Conservation (phyloP, 805 yeast species). For the Gaillardinia entomophila region DNA sequence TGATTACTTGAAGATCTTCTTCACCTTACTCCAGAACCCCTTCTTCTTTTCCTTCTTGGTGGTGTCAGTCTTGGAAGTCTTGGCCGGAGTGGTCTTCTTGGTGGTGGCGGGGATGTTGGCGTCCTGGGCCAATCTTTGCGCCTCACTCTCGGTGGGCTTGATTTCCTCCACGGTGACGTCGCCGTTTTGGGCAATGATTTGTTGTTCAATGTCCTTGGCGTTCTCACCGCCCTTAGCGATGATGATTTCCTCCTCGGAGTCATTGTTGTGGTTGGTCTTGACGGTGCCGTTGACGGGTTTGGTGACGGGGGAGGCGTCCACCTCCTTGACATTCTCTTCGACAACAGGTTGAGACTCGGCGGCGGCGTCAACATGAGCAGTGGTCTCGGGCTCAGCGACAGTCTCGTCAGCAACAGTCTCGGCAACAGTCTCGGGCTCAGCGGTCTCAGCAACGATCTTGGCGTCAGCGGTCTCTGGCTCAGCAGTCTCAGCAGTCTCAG, state of each 20-base stretch:
- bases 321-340: slow-evolving; percentile 8
- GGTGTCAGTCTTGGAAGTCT: slow-evolving; percentile 7
- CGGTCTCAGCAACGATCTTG: slow-evolving; percentile 1
- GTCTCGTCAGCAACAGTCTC: slow-evolving; percentile 4
- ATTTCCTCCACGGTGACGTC: slow-evolving; percentile 37
- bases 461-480: slow-evolving; percentile 4
- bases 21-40: slow-evolving; percentile 37
- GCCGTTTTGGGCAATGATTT: slow-evolving; percentile 27
- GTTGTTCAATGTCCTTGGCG: slow-evolving; percentile 24
- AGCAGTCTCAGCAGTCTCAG: neutral
- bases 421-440: slow-evolving; percentile 1
- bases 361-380: slow-evolving; percentile 4
- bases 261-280: slow-evolving; percentile 8
- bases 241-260: slow-evolving; percentile 30
- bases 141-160: slow-evolving; percentile 36
- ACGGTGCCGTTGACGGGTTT: slow-evolving; percentile 12
- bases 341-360: no score
- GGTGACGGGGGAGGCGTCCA: slow-evolving; percentile 16
- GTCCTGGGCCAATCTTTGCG: slow-evolving; percentile 28
- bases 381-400: slow-evolving; percentile 6
- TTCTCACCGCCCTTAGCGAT: slow-evolving; percentile 31
- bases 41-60: slow-evolving; percentile 29
- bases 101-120: slow-evolving; percentile 16
- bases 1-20: slow-evolving; percentile 29
- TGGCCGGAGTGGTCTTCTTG: slow-evolving; percentile 5